phyloP scores from a whole-genome alignment of 2,329 filamentous ascomycete genomes.

The Corinectria fuckeliana region DNA sequence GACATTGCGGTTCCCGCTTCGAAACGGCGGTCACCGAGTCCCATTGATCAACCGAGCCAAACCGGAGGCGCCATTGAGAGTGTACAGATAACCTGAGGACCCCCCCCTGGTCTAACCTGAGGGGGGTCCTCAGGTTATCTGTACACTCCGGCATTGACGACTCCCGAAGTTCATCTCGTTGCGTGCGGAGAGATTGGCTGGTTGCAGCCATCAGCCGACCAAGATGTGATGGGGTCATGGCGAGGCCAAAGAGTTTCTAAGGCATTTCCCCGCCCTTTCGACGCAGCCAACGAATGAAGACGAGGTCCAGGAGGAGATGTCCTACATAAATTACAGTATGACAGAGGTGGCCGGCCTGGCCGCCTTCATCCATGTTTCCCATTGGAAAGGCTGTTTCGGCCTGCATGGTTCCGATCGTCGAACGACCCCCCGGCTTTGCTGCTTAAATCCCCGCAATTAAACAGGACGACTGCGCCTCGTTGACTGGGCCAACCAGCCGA shows the following conservation, averaged over 20 bases:
- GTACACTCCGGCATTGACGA: slow-evolving; percentile 1
- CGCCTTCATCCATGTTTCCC: not conserved
- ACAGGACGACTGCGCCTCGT: slow-evolving; percentile 2
- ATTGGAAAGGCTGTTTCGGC: not conserved
- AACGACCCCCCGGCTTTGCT: not conserved
- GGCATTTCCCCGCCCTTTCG: slow-evolving; percentile 6
- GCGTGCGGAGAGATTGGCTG: not conserved
- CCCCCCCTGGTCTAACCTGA: no score
- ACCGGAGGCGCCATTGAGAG: not conserved
- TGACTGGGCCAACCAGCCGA: not conserved
- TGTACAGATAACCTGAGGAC: no score
- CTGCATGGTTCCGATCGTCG: slow-evolving; percentile 6
- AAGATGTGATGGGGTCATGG: not conserved
- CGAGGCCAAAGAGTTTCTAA: slow-evolving; percentile 12
- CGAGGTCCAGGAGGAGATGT: slow-evolving; percentile 19
- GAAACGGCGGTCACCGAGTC: slow-evolving; percentile 15
- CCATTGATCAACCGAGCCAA: slow-evolving; percentile 15
- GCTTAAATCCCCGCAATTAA: slow-evolving; percentile 9
- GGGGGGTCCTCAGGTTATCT: no score
- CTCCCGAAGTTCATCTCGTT: not conserved
- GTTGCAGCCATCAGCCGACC: not conserved
- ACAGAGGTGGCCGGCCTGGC: not conserved
- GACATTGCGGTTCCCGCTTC: slow-evolving; percentile 25
- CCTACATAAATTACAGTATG: no score
- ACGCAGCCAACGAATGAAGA: slow-evolving; percentile 21